These are phyloP conservation scores for Gyromitra esculenta DNA, from an alignment of 2,329 filamentous ascomycete species.

Conservation along the genomic window DNA sequence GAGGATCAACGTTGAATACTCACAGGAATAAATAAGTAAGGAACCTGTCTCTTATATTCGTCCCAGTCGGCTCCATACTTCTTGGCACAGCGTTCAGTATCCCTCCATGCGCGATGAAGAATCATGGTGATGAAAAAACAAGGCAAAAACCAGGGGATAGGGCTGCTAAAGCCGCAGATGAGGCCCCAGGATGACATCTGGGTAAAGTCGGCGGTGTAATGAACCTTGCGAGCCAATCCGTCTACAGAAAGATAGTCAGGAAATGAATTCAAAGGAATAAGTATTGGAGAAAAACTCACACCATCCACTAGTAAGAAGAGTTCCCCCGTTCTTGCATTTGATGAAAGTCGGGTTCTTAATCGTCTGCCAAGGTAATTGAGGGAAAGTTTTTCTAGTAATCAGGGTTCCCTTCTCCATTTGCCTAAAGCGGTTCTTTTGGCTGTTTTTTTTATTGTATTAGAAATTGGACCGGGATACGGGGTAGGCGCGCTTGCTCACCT, in stretches of 20 bases:
- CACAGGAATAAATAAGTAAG: constrained; percentile 82
- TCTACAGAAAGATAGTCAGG: constrained; percentile 61
- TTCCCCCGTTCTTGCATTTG: constrained; percentile 75
- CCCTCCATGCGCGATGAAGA: constrained; percentile 76
- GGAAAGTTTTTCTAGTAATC: constrained; percentile 80
- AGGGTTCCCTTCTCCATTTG: constrained; percentile 77
- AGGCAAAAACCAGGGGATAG: constrained; percentile 90
- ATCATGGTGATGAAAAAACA: constrained; percentile 84
- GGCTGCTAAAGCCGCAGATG: constrained; percentile 81
- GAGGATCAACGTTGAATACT: constrained; percentile 25
- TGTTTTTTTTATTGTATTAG: constrained; percentile 59
- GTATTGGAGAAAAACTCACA: constrained; percentile 63
- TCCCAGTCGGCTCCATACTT: constrained; percentile 83
- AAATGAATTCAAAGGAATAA: constrained; percentile 20
- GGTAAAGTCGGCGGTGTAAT: constrained; percentile 82
- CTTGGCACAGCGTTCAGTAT: constrained; percentile 77
- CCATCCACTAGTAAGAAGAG: constrained; percentile 86
- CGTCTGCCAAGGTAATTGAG: constrained; percentile 87
- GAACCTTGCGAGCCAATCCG: constrained; percentile 78
- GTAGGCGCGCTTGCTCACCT: constrained; percentile 22
- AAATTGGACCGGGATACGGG: background rate
- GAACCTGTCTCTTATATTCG: constrained; percentile 81
- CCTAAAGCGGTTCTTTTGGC: constrained; percentile 92
- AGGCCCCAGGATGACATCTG: constrained; percentile 81
- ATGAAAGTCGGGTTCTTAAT: constrained; percentile 83